A percentile compares a stretch with the other conserved stretches of the same genome.
phyloP scores from a whole-genome alignment of 208 protist species.

The Wallacemonas rigidus region DNA sequence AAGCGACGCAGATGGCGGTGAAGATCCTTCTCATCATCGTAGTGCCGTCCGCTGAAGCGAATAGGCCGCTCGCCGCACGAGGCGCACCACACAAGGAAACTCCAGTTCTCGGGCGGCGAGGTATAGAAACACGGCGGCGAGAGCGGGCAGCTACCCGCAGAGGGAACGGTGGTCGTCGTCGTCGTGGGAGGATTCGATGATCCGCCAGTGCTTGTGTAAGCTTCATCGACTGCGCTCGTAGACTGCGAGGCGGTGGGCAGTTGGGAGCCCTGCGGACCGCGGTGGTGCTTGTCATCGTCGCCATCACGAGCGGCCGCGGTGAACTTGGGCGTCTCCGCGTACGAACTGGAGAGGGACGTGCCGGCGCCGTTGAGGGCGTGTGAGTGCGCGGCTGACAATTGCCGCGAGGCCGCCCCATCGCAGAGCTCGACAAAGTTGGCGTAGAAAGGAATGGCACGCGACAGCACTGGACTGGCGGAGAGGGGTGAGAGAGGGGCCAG shows the following conservation, averaged over 20 bases:
- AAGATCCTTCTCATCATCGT: conserved; percentile 33
- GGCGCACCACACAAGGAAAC: conserved; percentile 56
- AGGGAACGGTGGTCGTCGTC: background rate
- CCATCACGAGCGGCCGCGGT: background rate
- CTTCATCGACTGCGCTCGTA: no score
- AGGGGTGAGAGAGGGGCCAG: background rate
- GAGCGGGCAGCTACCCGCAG: conserved; percentile 12
- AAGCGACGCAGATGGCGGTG: conserved; percentile 44
- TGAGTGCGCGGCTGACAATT: conserved; percentile 11
- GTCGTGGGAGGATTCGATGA: background rate
- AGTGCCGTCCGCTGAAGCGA: conserved; percentile 33
- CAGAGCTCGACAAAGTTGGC: conserved; percentile 37
- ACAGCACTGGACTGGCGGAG: conserved; percentile 20
- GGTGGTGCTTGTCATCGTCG: background rate
- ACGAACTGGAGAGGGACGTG: conserved; percentile 22
- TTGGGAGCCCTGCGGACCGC: background rate
- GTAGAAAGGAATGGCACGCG: conserved; percentile 40
- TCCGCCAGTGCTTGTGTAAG: no score
- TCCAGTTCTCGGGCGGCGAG: conserved; percentile 41
- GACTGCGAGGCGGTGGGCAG: no score
- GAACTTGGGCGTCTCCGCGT: conserved; percentile 5
- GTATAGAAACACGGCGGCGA: conserved; percentile 31
- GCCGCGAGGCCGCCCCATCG: conserved; percentile 25
- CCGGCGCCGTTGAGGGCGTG: conserved; percentile 15
- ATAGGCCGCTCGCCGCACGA: conserved; percentile 32